phyloP scores from a whole-genome alignment of 768 basidiomycete species.

The Boletus subparvulus region DNA sequence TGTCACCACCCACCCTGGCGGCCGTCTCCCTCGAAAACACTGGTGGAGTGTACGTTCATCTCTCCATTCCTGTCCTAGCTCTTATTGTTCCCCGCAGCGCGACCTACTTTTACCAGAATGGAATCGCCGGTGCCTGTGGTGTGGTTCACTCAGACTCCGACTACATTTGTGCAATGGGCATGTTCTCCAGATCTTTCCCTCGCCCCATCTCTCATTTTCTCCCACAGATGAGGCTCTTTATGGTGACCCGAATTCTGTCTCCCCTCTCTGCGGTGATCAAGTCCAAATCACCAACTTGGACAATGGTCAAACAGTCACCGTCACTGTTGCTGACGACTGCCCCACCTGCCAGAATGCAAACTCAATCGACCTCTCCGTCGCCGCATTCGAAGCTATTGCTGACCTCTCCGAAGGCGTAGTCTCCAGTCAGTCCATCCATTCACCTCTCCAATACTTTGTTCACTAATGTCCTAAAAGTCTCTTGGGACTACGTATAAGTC shows the following conservation, averaged over 20 bases:
- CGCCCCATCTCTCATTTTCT: slow-evolving; percentile 1
- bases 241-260: slow-evolving; percentile 40
- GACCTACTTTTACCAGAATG: slow-evolving; percentile 70
- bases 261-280: slow-evolving; percentile 61
- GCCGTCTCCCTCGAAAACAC: slow-evolving; percentile 7
- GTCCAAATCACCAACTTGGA: slow-evolving; percentile 66
- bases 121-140: slow-evolving; percentile 81
- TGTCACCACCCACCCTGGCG: not conserved
- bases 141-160: slow-evolving; percentile 51
- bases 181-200: slow-evolving; percentile 15
- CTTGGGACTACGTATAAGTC: slow-evolving; percentile 28
- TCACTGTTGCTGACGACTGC: slow-evolving; percentile 76
- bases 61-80: not conserved
- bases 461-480: slow-evolving; percentile 22
- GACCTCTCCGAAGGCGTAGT: slow-evolving; percentile 50
- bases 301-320: slow-evolving; percentile 48
- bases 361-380: slow-evolving; percentile 74
- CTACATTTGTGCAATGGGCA: slow-evolving; percentile 63
- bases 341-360: slow-evolving; percentile 67
- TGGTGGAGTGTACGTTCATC: slow-evolving; percentile 45
- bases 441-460: not conserved
- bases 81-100: slow-evolving; percentile 39
- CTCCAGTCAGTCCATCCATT: slow-evolving; percentile 44
- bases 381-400: slow-evolving; percentile 59
- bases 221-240: slow-evolving; percentile 50